Evolutionary conservation across 2,329 filamentous ascomycete genomes (phyloP).

Genomic region (Aspergillus luchuensis): DNA sequence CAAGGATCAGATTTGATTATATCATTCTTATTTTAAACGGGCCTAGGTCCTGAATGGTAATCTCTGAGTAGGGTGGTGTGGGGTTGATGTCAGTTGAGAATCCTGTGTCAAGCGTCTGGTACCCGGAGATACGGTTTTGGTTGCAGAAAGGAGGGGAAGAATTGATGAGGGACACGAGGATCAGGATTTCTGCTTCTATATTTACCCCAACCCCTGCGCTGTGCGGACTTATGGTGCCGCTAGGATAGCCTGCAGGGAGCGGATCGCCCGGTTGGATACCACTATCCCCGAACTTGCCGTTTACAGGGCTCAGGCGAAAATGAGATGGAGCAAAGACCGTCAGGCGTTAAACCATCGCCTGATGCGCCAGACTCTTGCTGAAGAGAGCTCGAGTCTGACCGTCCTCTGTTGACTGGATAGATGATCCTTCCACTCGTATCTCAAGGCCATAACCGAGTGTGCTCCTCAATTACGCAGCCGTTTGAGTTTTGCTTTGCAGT

Average conservation of each 20-base stretch:
- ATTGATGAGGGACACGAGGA: constrained; percentile 10
- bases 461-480: constrained; percentile 13
- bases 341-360: neutral
- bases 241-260: constrained; percentile 6
- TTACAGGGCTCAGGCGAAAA: neutral
- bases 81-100: constrained; percentile 22
- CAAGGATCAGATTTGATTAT: constrained; percentile 9
- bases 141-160: constrained; percentile 30
- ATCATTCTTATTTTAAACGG: constrained; percentile 16
- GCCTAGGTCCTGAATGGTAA: constrained; percentile 3
- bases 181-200: constrained; percentile 28
- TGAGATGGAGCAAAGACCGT: neutral
- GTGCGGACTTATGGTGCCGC: constrained; percentile 12
- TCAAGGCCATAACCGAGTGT: neutral
- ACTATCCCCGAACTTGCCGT: neutral
- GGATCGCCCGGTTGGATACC: constrained; percentile 10
- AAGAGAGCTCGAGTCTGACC: neutral
- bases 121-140: constrained; percentile 37
- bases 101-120: constrained; percentile 17
- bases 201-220: constrained; percentile 26
- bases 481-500: constrained; percentile 8
- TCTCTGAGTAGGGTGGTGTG: constrained; percentile 8
- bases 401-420: neutral
- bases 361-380: constrained; percentile 3
- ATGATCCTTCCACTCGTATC: constrained; percentile 8